Evolutionary conservation across 768 basidiomycete genomes (phyloP).

Genomic region (Lactarius deliciosus): DNA sequence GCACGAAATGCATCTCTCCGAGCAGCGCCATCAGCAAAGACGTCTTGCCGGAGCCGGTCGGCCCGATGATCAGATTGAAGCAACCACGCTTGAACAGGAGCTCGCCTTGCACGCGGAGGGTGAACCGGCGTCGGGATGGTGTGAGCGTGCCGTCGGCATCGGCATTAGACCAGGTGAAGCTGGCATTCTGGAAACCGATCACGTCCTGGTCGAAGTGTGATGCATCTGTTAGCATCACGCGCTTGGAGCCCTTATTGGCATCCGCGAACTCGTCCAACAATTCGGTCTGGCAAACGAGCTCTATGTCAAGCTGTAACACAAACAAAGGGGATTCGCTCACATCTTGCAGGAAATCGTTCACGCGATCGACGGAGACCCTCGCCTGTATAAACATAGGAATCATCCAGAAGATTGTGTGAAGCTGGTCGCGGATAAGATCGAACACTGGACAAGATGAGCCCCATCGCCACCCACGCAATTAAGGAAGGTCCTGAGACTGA

Average conservation of each 20-base stretch:
- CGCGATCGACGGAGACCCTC: constrained; percentile 42
- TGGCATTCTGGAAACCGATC: constrained; percentile 56
- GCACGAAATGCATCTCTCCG: constrained; percentile 67
- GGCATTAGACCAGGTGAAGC: constrained; percentile 53
- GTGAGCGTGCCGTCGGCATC: constrained; percentile 39
- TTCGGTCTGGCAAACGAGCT: constrained; percentile 33
- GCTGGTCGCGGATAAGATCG: constrained; percentile 41
- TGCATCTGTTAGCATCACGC: constrained; percentile 26
- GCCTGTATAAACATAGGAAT: constrained; percentile 34
- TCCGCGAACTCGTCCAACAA: constrained; percentile 35
- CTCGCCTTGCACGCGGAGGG: constrained; percentile 52
- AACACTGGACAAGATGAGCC: constrained; percentile 36
- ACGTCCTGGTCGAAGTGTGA: constrained; percentile 25
- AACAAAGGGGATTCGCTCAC: constrained; percentile 22
- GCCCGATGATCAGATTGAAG: constrained; percentile 60
- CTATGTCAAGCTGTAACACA: neutral
- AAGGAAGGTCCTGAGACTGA: neutral
- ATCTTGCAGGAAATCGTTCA: constrained; percentile 41
- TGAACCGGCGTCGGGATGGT: constrained; percentile 48
- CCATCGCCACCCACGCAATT: neutral
- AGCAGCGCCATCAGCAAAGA: constrained; percentile 64
- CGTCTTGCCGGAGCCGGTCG: constrained; percentile 61
- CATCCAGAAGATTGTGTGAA: constrained; percentile 32
- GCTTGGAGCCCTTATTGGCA: constrained; percentile 19
- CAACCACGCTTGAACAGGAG: constrained; percentile 51